Conservation (phyloP, 2,329 filamentous ascomycete genomes). For the Colletotrichum liriopes region DNA sequence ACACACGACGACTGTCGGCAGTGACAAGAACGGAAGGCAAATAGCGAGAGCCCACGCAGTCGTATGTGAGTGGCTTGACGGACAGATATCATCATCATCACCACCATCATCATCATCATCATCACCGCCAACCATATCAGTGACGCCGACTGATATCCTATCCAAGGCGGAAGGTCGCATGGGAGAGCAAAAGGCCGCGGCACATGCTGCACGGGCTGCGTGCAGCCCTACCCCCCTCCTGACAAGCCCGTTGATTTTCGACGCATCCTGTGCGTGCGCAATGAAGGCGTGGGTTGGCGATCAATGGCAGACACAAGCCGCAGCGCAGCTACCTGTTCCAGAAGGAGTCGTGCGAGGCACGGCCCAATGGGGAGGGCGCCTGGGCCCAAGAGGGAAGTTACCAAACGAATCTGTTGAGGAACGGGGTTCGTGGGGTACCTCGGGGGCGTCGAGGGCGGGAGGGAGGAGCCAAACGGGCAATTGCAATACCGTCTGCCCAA, state of each 20-base stretch:
- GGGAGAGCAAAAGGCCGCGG: not conserved
- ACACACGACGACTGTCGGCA: not conserved
- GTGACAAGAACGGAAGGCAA: not conserved
- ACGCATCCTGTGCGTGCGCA: not conserved
- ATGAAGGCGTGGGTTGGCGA: not conserved
- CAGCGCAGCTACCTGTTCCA: slow-evolving; percentile 1
- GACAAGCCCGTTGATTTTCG: not conserved
- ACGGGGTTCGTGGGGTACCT: slow-evolving; percentile 6
- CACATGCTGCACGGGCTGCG: not conserved
- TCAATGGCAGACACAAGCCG: not conserved
- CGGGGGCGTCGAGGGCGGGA: not conserved
- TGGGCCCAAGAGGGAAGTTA: slow-evolving; percentile 25
- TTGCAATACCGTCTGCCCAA: not conserved
- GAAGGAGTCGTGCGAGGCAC: not conserved
- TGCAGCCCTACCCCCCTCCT: not conserved
- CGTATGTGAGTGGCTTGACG: not conserved
- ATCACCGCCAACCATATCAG: not conserved
- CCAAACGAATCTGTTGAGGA: slow-evolving; percentile 11
- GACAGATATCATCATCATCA: not conserved
- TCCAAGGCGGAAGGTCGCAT: slow-evolving; percentile 30
- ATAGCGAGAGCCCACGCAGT: not conserved
- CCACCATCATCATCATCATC: not conserved
- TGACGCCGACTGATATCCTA: not conserved
- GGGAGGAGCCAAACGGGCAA: not conserved
- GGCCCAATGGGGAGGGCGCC: not conserved